These are phyloP conservation scores for Sphaerostilbella broomeana DNA, from an alignment of 2,329 filamentous ascomycete genomes.

Conservation along the genomic window DNA sequence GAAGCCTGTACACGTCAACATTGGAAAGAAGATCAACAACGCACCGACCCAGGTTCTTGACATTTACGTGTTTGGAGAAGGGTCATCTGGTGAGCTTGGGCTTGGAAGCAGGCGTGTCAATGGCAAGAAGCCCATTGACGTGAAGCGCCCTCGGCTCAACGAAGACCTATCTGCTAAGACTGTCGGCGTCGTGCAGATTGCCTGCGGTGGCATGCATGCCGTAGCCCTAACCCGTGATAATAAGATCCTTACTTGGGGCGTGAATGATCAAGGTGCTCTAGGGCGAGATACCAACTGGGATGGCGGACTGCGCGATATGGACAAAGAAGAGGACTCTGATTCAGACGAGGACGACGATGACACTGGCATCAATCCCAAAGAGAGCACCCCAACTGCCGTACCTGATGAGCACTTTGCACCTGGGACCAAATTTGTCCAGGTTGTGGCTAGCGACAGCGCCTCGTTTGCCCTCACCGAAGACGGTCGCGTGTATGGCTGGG, in stretches of 20 bases:
- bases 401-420: constrained; percentile 52
- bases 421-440: constrained; percentile 54
- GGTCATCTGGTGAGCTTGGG: constrained; percentile 13
- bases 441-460: constrained; percentile 67
- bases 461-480: constrained; percentile 70
- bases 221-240: constrained; percentile 72
- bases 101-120: constrained; percentile 42
- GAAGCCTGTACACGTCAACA: constrained; percentile 37
- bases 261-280: constrained; percentile 78
- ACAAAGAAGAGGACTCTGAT: constrained; percentile 46
- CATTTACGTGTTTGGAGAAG: constrained; percentile 15
- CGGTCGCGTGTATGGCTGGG: constrained; percentile 76
- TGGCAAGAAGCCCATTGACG: constrained; percentile 58
- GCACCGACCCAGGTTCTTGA: constrained; percentile 18
- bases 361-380: constrained; percentile 62
- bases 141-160: constrained; percentile 77
- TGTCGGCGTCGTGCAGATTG: constrained; percentile 68
- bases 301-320: constrained; percentile 53
- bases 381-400: constrained; percentile 60
- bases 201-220: constrained; percentile 77
- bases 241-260: constrained; percentile 78
- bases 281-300: constrained; percentile 67
- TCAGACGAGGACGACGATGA: constrained; percentile 57
- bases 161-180: constrained; percentile 56
- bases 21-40: constrained; percentile 65